A percentile compares a stretch with the other conserved stretches of the same genome.
Conservation (phyloP, 164 flowering plant species). For the Aristolochia californica region DNA sequence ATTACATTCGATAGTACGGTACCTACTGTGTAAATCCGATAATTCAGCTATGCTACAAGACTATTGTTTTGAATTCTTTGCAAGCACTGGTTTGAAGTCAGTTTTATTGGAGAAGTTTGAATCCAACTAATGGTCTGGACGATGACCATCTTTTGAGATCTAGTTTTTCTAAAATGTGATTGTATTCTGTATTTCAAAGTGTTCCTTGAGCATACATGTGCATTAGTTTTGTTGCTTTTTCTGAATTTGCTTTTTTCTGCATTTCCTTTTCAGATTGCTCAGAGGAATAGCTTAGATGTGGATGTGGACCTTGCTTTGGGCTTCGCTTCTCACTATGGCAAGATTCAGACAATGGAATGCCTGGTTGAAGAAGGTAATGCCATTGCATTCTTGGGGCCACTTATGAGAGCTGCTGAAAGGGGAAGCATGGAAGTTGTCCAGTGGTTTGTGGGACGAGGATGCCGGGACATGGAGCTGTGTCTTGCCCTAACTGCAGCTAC, state of each 20-base stretch:
- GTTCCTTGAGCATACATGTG: background rate
- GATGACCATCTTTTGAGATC: no score
- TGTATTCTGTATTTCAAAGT: no score
- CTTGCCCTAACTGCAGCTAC: conserved; percentile 94
- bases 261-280: conserved; percentile 59
- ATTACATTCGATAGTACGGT: no score
- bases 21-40: no score
- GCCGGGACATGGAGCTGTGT: conserved; percentile 94
- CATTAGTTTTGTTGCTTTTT: background rate
- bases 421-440: conserved; percentile 84
- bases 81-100: no score
- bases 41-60: no score
- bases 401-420: conserved; percentile 94
- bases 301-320: conserved; percentile 93
- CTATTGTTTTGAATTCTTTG: no score
- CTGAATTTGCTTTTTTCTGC: background rate
- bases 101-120: no score
- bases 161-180: no score
- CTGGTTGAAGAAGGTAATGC: conserved; percentile 92
- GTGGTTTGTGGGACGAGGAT: conserved; percentile 83
- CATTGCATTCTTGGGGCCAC: conserved; percentile 78
- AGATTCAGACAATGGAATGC: conserved; percentile 89
- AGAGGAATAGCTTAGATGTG: conserved; percentile 89
- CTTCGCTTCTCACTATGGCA: conserved; percentile 93
- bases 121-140: no score